Conservation (phyloP, 257 asterid genomes). For the Galeopsis tetrahit region DNA sequence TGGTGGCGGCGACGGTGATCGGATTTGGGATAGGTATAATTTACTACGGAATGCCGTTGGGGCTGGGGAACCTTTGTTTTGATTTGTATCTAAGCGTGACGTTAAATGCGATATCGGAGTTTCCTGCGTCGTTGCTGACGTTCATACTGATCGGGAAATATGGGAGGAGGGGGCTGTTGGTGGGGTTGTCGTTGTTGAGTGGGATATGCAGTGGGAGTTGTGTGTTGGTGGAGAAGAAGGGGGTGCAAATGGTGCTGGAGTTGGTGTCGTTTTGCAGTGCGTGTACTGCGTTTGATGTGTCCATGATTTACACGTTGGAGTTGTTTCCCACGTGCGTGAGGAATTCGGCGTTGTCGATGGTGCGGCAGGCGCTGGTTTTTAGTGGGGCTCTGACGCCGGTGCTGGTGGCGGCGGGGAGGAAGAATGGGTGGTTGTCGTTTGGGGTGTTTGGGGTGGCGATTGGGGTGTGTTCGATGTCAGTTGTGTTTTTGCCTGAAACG, state of each 20-base stretch:
- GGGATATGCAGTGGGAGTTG: slow-evolving; percentile 58
- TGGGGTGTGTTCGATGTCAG: slow-evolving; percentile 42
- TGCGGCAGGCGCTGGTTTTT: slow-evolving; percentile 63
- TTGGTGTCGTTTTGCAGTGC: slow-evolving; percentile 61
- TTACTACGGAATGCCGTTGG: slow-evolving; percentile 84
- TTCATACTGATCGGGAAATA: slow-evolving; percentile 44
- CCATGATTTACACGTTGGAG: slow-evolving; percentile 61
- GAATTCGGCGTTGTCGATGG: slow-evolving; percentile 76
- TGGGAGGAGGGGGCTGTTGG: slow-evolving; percentile 40
- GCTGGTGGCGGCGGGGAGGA: slow-evolving; percentile 59
- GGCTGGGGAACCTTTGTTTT: slow-evolving; percentile 48
- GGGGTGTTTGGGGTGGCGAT: slow-evolving; percentile 65
- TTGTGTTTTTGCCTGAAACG: slow-evolving; percentile 66
- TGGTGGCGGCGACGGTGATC: slow-evolving; percentile 48
- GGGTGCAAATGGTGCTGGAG: slow-evolving; percentile 51
- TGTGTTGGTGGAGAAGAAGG: slow-evolving; percentile 36
- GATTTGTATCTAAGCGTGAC: slow-evolving; percentile 63
- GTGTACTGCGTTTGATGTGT: slow-evolving; percentile 51
- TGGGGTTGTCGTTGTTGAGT: slow-evolving; percentile 49
- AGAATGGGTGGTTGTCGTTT: slow-evolving; percentile 44
- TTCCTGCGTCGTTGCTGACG: slow-evolving; percentile 58
- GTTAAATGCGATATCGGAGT: slow-evolving; percentile 58
- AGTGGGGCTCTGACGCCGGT: slow-evolving; percentile 63
- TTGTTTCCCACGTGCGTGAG: slow-evolving; percentile 76
- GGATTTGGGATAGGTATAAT: slow-evolving; percentile 64